phyloP scores from a whole-genome alignment of 2,329 filamentous ascomycete genomes.

The Waltergamsia citrina region DNA sequence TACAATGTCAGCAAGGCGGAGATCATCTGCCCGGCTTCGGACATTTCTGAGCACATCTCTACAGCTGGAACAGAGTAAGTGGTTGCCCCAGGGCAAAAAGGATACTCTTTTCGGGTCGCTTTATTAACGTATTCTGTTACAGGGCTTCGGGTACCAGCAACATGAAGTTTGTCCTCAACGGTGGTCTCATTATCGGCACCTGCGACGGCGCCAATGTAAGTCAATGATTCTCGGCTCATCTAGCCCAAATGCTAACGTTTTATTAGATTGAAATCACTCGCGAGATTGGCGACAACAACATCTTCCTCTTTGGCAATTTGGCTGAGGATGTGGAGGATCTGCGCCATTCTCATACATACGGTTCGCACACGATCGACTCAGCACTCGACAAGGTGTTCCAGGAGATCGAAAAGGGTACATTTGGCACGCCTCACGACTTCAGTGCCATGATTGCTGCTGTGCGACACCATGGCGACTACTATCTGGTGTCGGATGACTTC shows the following conservation, averaged over 20 bases:
- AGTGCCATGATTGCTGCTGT: slow-evolving; percentile 77
- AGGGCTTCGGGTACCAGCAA: slow-evolving; percentile 79
- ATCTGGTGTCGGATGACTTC: slow-evolving; percentile 96
- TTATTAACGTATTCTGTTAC: no score
- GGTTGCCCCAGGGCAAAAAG: neutral
- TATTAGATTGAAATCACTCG: slow-evolving; percentile 84
- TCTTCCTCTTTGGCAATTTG: slow-evolving; percentile 96
- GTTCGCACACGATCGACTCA: slow-evolving; percentile 66
- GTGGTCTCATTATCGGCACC: slow-evolving; percentile 93
- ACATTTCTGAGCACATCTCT: slow-evolving; percentile 97
- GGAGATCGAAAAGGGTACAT: slow-evolving; percentile 68
- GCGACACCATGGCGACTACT: slow-evolving; percentile 91
- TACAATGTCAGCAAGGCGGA: slow-evolving; percentile 99
- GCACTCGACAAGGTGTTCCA: slow-evolving; percentile 75
- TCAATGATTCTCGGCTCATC: slow-evolving; percentile 9
- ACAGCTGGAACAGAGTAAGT: slow-evolving; percentile 85
- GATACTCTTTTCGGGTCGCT: no score
- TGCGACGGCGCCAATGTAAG: slow-evolving; percentile 94
- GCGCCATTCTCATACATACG: slow-evolving; percentile 81
- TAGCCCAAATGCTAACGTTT: slow-evolving; percentile 5
- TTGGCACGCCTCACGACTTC: slow-evolving; percentile 74
- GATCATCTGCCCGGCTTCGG: slow-evolving; percentile 88
- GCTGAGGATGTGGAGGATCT: slow-evolving; percentile 95
- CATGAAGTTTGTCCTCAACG: slow-evolving; percentile 99
- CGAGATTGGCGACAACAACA: slow-evolving; percentile 92